These are phyloP conservation scores for Waltiozyma sp. DNA, from an alignment of 1,139 yeast species.

Conservation along the genomic window DNA sequence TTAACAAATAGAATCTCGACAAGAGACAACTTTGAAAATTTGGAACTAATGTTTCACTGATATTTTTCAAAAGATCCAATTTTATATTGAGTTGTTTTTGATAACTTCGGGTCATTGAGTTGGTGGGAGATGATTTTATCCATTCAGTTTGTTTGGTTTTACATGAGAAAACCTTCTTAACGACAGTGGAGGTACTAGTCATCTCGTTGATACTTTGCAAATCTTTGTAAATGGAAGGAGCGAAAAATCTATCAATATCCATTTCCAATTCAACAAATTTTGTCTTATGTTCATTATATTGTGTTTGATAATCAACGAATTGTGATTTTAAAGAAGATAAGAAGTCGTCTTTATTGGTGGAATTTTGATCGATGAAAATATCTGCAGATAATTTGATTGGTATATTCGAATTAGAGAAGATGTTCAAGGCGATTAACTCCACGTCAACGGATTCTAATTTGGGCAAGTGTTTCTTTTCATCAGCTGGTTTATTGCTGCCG, in stretches of 20 bases:
- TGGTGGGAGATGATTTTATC: conserved; percentile 4
- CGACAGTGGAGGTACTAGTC: conserved; percentile 6
- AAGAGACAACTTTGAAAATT: conserved; percentile 46
- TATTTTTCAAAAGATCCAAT: conserved; percentile 19
- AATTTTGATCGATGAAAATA: conserved; percentile 11
- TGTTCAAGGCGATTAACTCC: conserved; percentile 13
- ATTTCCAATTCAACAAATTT: conserved; percentile 5
- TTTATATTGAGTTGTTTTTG: conserved; percentile 13
- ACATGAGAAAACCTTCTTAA: conserved; percentile 3
- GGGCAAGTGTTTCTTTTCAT: neutral
- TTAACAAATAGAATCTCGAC: conserved; percentile 37
- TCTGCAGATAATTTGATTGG: conserved; percentile 19
- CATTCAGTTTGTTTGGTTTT: conserved; percentile 2
- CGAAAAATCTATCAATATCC: conserved; percentile 6
- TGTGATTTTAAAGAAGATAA: conserved; percentile 4
- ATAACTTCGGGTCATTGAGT: neutral
- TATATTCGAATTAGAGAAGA: conserved; percentile 14
- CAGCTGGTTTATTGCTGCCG: neutral
- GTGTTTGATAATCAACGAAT: conserved; percentile 5
- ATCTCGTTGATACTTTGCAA: conserved; percentile 14
- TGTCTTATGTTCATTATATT: conserved; percentile 2
- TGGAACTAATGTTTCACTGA: conserved; percentile 38
- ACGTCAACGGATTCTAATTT: neutral
- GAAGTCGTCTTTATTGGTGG: conserved; percentile 11
- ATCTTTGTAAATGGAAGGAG: conserved; percentile 8